Percentiles rank a stretch among this genome's conserved stretches.
These are phyloP conservation scores for Elongisporangium undulatum DNA, from an alignment of 352 stramenopile species.

Conservation along the genomic window DNA sequence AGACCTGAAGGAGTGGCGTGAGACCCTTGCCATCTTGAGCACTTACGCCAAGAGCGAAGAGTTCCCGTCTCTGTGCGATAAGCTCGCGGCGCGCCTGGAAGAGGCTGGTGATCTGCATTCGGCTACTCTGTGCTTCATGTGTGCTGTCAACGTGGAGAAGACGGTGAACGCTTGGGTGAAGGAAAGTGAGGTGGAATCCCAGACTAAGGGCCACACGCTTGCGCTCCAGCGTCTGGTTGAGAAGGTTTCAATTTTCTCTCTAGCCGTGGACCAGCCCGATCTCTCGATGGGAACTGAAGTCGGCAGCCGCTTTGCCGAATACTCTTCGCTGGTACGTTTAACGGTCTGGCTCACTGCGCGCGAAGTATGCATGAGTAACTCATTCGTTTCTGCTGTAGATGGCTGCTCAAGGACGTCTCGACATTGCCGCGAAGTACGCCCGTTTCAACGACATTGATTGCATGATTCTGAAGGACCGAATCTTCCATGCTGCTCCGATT, in stretches of 20 bases:
- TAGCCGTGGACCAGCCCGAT: conserved; percentile 80
- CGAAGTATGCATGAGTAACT: conserved; percentile 1
- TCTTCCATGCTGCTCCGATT: conserved; percentile 79
- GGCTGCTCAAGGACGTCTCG: conserved; percentile 89
- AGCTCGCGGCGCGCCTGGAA: conserved; percentile 91
- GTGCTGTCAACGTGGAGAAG: conserved; percentile 89
- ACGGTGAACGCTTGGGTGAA: conserved; percentile 88
- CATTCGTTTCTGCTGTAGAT: conserved; percentile 41
- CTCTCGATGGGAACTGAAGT: conserved; percentile 87
- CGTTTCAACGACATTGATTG: conserved; percentile 74
- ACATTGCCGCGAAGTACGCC: conserved; percentile 92
- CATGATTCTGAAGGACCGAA: conserved; percentile 80
- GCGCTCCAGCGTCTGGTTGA: conserved; percentile 96
- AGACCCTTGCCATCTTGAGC: conserved; percentile 96
- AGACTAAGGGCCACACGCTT: conserved; percentile 58
- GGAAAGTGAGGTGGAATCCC: conserved; percentile 79
- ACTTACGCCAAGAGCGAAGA: conserved; percentile 98
- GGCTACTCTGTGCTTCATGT: conserved; percentile 97
- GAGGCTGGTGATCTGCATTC: conserved; percentile 84
- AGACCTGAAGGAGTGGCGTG: conserved; percentile 93
- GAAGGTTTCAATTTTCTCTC: conserved; percentile 94
- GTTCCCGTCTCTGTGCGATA: conserved; percentile 94
- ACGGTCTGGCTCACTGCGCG: conserved; percentile 8
- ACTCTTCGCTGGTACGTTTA: conserved; percentile 71
- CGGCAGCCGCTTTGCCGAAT: conserved; percentile 88